Evolutionary conservation across 768 basidiomycete genomes (phyloP).

Genomic region (Lanmaoa rubissima): DNA sequence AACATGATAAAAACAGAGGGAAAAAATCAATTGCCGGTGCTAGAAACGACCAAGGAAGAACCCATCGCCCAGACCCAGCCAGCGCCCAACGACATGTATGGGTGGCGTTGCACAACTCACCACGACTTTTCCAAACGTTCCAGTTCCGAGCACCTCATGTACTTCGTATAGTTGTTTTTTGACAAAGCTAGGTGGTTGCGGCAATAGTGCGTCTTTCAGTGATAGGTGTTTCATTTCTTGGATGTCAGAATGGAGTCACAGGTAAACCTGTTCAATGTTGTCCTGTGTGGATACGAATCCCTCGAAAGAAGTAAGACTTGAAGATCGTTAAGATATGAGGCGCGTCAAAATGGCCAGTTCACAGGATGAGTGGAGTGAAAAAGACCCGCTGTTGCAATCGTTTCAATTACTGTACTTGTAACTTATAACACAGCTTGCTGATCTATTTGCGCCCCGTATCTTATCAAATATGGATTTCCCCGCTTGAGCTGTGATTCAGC

Average conservation of each 20-base stretch:
- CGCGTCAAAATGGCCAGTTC: neutral
- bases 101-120: slow-evolving; percentile 39
- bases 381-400: neutral
- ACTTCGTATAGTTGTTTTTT: slow-evolving; percentile 85
- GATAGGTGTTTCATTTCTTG: slow-evolving; percentile 35
- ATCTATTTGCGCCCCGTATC: slow-evolving; percentile 6
- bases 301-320: neutral
- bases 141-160: slow-evolving; percentile 71
- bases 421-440: slow-evolving; percentile 14
- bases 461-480: slow-evolving; percentile 17
- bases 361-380: slow-evolving; percentile 1
- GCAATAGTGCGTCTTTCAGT: slow-evolving; percentile 59
- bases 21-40: neutral
- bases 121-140: slow-evolving; percentile 90
- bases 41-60: neutral
- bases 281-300: neutral
- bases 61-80: neutral
- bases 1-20: neutral
- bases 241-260: neutral
- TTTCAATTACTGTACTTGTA: neutral
- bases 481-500: neutral
- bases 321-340: neutral
- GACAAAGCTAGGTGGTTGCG: slow-evolving; percentile 79
- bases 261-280: neutral
- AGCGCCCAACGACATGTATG: neutral